Evolutionary conservation across 768 basidiomycete genomes (phyloP).

Genomic region (Saitozyma sp.): DNA sequence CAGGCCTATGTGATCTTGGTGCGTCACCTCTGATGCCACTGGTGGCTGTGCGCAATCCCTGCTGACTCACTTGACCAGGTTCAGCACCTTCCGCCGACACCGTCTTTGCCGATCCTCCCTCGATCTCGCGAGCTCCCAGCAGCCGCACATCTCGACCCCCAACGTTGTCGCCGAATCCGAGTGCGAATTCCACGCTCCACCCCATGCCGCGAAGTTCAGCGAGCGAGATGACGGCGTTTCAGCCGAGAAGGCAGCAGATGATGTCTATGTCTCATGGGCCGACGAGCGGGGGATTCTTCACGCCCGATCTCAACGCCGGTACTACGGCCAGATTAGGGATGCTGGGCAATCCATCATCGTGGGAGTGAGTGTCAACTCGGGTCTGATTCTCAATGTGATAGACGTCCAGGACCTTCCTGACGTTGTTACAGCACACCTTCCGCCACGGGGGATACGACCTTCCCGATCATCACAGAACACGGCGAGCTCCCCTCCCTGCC

Average conservation of each 20-base stretch:
- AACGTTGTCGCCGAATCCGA: slow-evolving; percentile 34
- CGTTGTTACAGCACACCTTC: slow-evolving; percentile 28
- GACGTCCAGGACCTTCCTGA: background rate
- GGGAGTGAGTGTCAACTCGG: slow-evolving; percentile 27
- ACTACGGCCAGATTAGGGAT: slow-evolving; percentile 19
- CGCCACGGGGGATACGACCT: slow-evolving; percentile 31
- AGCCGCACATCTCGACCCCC: slow-evolving; percentile 25
- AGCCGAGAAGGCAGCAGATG: slow-evolving; percentile 26
- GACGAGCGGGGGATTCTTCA: slow-evolving; percentile 28
- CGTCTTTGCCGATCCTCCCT: slow-evolving; percentile 37
- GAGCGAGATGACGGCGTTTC: slow-evolving; percentile 34
- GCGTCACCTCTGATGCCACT: slow-evolving; percentile 8
- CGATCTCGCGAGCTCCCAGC: slow-evolving; percentile 4
- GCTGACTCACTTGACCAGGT: slow-evolving; percentile 10
- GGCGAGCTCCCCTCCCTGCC: slow-evolving; percentile 7
- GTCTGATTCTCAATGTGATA: background rate
- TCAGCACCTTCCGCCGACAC: slow-evolving; percentile 24
- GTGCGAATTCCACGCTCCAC: background rate
- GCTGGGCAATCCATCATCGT: slow-evolving; percentile 21
- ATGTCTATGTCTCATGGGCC: slow-evolving; percentile 14
- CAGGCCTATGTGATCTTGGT: slow-evolving; percentile 49
- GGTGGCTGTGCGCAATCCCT: background rate
- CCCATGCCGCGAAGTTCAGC: slow-evolving; percentile 45
- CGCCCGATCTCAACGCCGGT: slow-evolving; percentile 33
- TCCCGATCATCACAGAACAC: slow-evolving; percentile 22